phyloP scores from a whole-genome alignment of 2,329 filamentous ascomycete genomes.

The Torrubiellomyces zombiae region DNA sequence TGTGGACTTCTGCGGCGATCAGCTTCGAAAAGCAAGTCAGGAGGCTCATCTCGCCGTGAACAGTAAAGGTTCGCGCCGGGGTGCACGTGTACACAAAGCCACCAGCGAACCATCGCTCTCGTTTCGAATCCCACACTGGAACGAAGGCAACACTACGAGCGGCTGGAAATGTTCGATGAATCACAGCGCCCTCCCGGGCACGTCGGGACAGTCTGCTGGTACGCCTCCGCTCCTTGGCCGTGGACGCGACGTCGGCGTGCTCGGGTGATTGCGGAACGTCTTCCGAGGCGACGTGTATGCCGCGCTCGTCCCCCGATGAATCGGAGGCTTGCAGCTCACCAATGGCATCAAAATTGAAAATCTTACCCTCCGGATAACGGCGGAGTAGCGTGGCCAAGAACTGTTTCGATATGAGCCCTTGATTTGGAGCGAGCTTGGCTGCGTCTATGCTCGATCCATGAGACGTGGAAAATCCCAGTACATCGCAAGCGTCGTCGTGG shows the following conservation, averaged over 20 bases:
- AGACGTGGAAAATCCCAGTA: slow-evolving; percentile 23
- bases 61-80: slow-evolving; percentile 24
- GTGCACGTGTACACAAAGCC: slow-evolving; percentile 31
- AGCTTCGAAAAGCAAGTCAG: slow-evolving; percentile 33
- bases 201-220: no score
- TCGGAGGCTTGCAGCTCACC: slow-evolving; percentile 18
- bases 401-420: slow-evolving; percentile 16
- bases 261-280: no score
- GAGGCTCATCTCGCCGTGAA: slow-evolving; percentile 31
- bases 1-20: slow-evolving; percentile 38
- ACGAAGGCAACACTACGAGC: slow-evolving; percentile 29
- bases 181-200: slow-evolving; percentile 8
- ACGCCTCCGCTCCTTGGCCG: no score
- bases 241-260: not conserved
- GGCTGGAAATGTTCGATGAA: slow-evolving; percentile 21
- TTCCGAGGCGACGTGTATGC: slow-evolving; percentile 1
- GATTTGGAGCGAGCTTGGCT: slow-evolving; percentile 4
- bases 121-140: slow-evolving; percentile 28
- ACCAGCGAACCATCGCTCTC: slow-evolving; percentile 30
- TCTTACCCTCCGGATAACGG: slow-evolving; percentile 26
- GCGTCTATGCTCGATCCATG: slow-evolving; percentile 16
- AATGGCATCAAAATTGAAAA: slow-evolving; percentile 25
- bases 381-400: slow-evolving; percentile 24
- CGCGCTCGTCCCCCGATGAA: slow-evolving; percentile 10
- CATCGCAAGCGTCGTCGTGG: slow-evolving; percentile 8